Conservation (phyloP, 108 stramenopile species). For the Parmales sp. region DNA sequence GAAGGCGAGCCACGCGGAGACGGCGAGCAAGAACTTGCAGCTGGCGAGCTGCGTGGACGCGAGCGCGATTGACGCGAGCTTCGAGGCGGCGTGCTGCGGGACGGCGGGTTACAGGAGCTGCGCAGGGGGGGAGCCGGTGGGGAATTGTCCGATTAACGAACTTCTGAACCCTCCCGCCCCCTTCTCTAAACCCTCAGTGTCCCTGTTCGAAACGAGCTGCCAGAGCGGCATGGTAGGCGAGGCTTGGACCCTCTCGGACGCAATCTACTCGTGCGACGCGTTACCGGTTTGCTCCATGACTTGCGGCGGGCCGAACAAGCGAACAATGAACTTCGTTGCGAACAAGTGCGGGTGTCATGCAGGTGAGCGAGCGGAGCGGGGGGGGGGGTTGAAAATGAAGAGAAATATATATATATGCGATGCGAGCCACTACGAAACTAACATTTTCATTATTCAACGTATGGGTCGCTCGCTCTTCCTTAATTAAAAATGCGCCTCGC, state of each 20-base stretch:
- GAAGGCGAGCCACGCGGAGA: slow-evolving; percentile 20
- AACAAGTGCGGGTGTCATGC: slow-evolving; percentile 32
- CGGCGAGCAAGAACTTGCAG: slow-evolving; percentile 23
- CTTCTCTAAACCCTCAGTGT: slow-evolving; percentile 14
- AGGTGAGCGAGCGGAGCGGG: too few species aligned
- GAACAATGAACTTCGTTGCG: slow-evolving; percentile 11
- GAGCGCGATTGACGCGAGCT: slow-evolving; percentile 17
- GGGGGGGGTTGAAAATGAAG: too few species aligned
- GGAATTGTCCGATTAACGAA: slow-evolving; percentile 36
- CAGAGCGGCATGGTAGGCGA: slow-evolving; percentile 26
- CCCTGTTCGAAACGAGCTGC: slow-evolving; percentile 24
- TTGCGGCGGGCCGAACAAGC: slow-evolving; percentile 30
- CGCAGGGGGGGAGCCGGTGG: background rate
- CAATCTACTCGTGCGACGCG: slow-evolving; percentile 32
- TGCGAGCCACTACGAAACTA: too few species aligned
- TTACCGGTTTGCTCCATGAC: slow-evolving; percentile 28
- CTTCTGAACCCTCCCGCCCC: background rate
- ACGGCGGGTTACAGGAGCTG: slow-evolving; percentile 28
- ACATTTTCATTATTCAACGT: too few species aligned
- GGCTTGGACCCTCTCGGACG: slow-evolving; percentile 26
- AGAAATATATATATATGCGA: too few species aligned
- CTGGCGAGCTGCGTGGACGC: slow-evolving; percentile 27
- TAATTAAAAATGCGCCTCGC: too few species aligned
- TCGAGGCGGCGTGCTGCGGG: slow-evolving; percentile 31
- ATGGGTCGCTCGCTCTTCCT: too few species aligned